Conservation (phyloP, 805 yeast species). For the Sugiyamaella floridensis region DNA sequence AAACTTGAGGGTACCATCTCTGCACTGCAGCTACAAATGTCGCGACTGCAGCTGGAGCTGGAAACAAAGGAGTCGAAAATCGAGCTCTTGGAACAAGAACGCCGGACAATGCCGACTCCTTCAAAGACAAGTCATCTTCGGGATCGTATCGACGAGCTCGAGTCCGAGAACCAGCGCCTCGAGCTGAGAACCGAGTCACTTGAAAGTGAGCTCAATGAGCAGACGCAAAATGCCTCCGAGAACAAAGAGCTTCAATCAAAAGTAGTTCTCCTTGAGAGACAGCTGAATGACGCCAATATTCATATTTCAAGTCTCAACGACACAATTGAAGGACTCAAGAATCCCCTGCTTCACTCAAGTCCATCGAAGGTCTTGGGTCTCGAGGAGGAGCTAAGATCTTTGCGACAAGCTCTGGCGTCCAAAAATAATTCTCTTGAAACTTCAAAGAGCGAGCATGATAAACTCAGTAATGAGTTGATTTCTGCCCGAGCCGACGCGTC, state of each 20-base stretch:
- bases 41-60: neutral
- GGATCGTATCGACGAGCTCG: constrained; percentile 3
- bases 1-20: constrained; percentile 3
- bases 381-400: neutral
- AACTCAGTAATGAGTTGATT: neutral
- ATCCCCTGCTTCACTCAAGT: neutral
- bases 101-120: neutral
- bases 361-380: constrained; percentile 1
- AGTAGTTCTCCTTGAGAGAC: neutral
- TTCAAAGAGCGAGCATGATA: neutral
- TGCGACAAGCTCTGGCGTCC: neutral
- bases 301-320: neutral
- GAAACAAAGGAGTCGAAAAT: neutral
- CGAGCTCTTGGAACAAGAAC: neutral
- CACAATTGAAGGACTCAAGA: neutral
- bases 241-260: neutral
- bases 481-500: neutral
- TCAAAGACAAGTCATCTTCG: neutral
- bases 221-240: neutral
- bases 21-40: neutral
- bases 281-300: neutral
- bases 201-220: constrained; percentile 1
- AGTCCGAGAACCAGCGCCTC: constrained; percentile 2
- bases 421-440: neutral
- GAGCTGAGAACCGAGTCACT: neutral